Evolutionary conservation across 352 stramenopile species (phyloP).

Genomic region (Pythium aquatile): DNA sequence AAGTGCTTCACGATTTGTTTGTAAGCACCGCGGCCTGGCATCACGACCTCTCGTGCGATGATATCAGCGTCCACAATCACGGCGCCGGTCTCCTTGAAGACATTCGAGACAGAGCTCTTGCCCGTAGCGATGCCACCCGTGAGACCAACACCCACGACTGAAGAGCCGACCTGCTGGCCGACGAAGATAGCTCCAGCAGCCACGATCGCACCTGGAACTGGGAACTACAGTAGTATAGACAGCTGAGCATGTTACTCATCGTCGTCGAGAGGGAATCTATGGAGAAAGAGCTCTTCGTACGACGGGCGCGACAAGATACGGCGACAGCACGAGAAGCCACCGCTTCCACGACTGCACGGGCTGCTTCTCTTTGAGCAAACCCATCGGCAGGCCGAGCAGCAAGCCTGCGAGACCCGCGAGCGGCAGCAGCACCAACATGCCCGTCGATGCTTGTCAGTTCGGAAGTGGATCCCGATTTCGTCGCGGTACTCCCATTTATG

Average conservation of each 20-base stretch:
- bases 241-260: neutral
- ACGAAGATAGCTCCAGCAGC: conserved; percentile 32
- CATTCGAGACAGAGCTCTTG: conserved; percentile 79
- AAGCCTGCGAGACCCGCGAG: conserved; percentile 36
- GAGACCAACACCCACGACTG: conserved; percentile 72
- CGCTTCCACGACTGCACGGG: conserved; percentile 41
- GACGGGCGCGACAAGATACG: conserved; percentile 30
- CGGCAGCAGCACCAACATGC: conserved; percentile 36
- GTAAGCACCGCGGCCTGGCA: conserved; percentile 70
- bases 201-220: conserved; percentile 28
- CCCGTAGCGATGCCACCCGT: conserved; percentile 83
- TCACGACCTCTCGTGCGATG: conserved; percentile 73
- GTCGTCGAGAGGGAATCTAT: neutral
- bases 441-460: conserved; percentile 12
- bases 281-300: conserved; percentile 25
- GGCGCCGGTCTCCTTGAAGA: conserved; percentile 51
- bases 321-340: conserved; percentile 40
- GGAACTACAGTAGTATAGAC: conserved; percentile 35
- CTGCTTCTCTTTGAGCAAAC: conserved; percentile 53
- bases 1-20: conserved; percentile 76
- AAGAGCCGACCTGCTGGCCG: conserved; percentile 48
- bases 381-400: conserved; percentile 41
- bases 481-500: conserved; percentile 16
- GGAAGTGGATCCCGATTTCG: neutral
- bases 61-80: conserved; percentile 84